These are phyloP conservation scores for Phytophthora ramorum DNA, from an alignment of 352 stramenopile species.

Conservation along the genomic window DNA sequence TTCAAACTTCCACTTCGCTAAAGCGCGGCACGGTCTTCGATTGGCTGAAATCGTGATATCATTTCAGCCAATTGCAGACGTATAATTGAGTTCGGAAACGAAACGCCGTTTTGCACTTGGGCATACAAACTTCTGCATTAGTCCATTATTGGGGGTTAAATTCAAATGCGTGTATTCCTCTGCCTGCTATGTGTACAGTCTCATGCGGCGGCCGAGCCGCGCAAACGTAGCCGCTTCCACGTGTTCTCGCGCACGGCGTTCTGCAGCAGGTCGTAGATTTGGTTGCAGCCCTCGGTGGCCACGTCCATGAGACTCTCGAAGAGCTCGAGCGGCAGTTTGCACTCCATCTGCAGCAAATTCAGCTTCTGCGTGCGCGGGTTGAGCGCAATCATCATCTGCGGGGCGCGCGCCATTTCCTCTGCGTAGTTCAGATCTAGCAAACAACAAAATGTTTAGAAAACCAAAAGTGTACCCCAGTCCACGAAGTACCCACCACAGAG, in stretches of 20 bases:
- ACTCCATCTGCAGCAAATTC: constrained; percentile 92
- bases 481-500: constrained; percentile 69
- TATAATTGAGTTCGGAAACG: no score
- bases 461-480: not conserved
- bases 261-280: constrained; percentile 88
- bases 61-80: no score
- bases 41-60: constrained; percentile 28
- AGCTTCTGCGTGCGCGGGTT: constrained; percentile 91
- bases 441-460: not conserved
- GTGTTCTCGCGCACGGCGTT: constrained; percentile 88
- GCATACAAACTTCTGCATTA: constrained; percentile 30
- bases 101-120: constrained; percentile 9
- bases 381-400: constrained; percentile 88
- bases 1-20: constrained; percentile 46
- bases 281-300: constrained; percentile 80
- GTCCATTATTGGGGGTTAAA: no score
- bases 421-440: constrained; percentile 89
- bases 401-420: constrained; percentile 87
- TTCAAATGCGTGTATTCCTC: constrained; percentile 10
- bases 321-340: constrained; percentile 88
- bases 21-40: constrained; percentile 9
- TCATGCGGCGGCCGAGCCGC: constrained; percentile 49
- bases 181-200: constrained; percentile 7
- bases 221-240: constrained; percentile 77
- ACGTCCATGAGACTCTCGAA: constrained; percentile 89